Base-by-base conservation (phyloP, 495 filamentous ascomycete species). In the Xylaria flabelliformis region DNA sequence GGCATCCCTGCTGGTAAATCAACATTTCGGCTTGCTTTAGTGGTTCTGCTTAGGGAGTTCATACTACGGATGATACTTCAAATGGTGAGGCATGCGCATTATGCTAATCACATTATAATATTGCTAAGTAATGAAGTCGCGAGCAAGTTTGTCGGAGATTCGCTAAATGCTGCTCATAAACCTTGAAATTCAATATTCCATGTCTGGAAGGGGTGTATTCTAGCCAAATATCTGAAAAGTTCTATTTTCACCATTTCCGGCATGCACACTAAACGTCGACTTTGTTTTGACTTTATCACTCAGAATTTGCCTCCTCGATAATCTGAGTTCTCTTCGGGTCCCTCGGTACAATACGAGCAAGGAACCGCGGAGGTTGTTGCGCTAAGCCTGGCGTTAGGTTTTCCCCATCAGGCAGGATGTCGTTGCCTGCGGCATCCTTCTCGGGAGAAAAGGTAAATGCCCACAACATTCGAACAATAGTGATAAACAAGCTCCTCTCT, bases 401-500 rank as follows among this genome's bases (percentile, higher is more conserved):
- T 12, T 53, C 50, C 10, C 50, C 50, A 15, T 53, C 50, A 10
- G 50, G 50, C 7, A 53, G 21, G 21, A 53, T 53, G 50, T 53
- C 50, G 6, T 53, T 53, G 10, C 50, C 50, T 12, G 50, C n/a
- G 9, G 50, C n/a, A 53, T 53, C 50, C 9, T 53, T 53, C 1
- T 53, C 50, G 9, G 50, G 50, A 24, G 50, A 53, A 24, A 53
- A 53, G 50, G 88, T 73, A 70, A 90, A 91, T 0, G 82, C 87
- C 75, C 89, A 88, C 10, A 92, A 72, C 4, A 88, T 79, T 46
- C 85, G 82, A 1, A 87, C 82, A 5, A 87, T 75, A 21, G 74
- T 83, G 0, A 90, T 46, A 74, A 83, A 90, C 10, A 91, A 68
- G 1, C 80, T 86, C n/a, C 82, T 82, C 69, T 91, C 89, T 0